Evolutionary conservation across 1,284 basidiomycete species (phyloP).

Genomic region (Rhodotorula sp.): DNA sequence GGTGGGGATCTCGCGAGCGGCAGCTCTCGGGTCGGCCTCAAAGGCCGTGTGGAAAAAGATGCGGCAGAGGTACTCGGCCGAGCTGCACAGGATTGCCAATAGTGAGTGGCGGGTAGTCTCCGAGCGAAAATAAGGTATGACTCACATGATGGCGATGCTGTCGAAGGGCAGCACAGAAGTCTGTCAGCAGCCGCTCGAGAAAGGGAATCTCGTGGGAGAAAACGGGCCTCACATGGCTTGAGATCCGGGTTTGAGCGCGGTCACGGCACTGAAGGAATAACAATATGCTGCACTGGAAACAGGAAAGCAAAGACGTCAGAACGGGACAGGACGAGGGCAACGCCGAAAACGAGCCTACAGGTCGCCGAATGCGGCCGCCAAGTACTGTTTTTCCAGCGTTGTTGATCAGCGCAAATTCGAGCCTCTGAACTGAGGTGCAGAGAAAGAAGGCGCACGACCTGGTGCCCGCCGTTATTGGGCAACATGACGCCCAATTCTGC

Average conservation of each 20-base stretch:
- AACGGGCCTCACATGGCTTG: conserved; percentile 52
- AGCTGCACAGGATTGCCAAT: not conserved
- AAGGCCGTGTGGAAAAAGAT: conserved; percentile 53
- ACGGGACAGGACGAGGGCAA: no score
- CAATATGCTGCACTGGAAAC: conserved; percentile 54
- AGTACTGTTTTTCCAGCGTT: conserved; percentile 59
- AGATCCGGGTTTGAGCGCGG: conserved; percentile 56
- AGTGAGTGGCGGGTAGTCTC: not conserved
- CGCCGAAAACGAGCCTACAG: not conserved
- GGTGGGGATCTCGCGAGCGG: conserved; percentile 61
- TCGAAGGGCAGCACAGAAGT: not conserved
- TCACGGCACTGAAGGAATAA: conserved; percentile 50
- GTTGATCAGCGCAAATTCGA: no score
- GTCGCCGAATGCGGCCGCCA: conserved; percentile 64
- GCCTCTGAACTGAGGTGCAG: conserved; percentile 49
- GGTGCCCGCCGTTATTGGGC: conserved; percentile 70
- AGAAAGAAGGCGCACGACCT: conserved; percentile 57
- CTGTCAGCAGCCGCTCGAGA: no score
- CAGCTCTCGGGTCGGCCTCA: conserved; percentile 40
- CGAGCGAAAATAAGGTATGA: not conserved
- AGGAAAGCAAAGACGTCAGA: no score
- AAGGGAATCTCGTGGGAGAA: not conserved
- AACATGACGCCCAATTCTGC: conserved; percentile 72
- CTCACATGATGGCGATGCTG: conserved; percentile 9
- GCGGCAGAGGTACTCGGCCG: conserved; percentile 77